These are phyloP conservation scores for Leptosphaerulina australis DNA, from an alignment of 2,329 filamentous ascomycete species.

Conservation along the genomic window DNA sequence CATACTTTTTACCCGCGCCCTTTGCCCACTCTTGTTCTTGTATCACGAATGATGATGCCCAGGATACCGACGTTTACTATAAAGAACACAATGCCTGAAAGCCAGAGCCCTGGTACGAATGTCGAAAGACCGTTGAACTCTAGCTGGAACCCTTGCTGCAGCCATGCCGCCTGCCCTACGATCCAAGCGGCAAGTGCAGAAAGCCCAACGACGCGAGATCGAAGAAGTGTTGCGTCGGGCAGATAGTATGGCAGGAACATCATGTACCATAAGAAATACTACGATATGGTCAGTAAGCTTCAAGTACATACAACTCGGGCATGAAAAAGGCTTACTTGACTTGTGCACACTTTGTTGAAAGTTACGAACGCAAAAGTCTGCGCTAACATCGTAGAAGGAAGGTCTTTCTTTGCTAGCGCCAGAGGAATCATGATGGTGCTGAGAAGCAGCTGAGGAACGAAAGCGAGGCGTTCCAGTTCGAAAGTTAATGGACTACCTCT, in stretches of 20 bases:
- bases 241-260: constrained; percentile 92
- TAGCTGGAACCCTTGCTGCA: constrained; percentile 58
- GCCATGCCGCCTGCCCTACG: constrained; percentile 64
- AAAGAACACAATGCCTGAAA: constrained; percentile 79
- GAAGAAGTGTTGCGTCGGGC: constrained; percentile 75
- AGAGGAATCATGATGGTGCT: constrained; percentile 78
- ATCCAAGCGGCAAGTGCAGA: constrained; percentile 75
- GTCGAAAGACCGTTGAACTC: constrained; percentile 74
- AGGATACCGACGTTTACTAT: constrained; percentile 85
- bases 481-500: constrained; percentile 31
- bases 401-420: constrained; percentile 76
- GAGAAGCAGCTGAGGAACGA: constrained; percentile 84
- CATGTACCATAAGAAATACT: constrained; percentile 99
- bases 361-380: constrained; percentile 97
- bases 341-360: constrained; percentile 99
- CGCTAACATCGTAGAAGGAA: constrained; percentile 84
- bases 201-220: constrained; percentile 65
- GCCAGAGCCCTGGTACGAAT: constrained; percentile 84
- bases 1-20: constrained; percentile 9
- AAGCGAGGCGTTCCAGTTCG: constrained; percentile 79
- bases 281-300: constrained; percentile 4
- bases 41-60: constrained; percentile 76
- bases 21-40: constrained; percentile 19
- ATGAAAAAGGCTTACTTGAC: constrained; percentile 74
- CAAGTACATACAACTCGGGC: background rate